Conservation (phyloP, 352 stramenopile species). For the Phytophthora uliginosa region DNA sequence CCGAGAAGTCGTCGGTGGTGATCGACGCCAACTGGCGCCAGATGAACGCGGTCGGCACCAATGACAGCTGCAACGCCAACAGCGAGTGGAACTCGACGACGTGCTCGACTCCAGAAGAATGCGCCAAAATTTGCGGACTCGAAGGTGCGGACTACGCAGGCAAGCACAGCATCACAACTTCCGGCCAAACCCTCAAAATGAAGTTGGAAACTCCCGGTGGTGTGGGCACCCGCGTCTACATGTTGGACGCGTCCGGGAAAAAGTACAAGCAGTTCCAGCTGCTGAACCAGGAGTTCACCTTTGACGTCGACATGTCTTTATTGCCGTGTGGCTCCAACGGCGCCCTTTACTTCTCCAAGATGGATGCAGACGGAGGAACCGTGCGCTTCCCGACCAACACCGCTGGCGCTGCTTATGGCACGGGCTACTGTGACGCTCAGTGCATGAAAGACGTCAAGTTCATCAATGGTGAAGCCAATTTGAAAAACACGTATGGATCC, state of each 20-base stretch:
- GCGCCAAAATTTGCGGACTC: conserved; percentile 1
- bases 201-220: neutral
- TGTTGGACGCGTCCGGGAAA: neutral
- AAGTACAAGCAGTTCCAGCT: conserved; percentile 7
- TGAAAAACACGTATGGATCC: neutral
- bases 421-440: neutral
- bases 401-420: conserved; percentile 1
- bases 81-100: conserved; percentile 1
- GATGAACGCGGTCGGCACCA: neutral
- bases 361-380: neutral
- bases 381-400: neutral
- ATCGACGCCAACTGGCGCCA: neutral
- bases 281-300: conserved; percentile 4
- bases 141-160: conserved; percentile 1
- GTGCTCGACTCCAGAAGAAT: neutral
- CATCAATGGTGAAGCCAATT: neutral
- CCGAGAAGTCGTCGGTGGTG: neutral
- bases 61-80: neutral
- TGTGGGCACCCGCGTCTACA: neutral
- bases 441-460: conserved; percentile 4
- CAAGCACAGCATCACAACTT: conserved; percentile 3
- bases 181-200: neutral
- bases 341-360: conserved; percentile 1
- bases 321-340: conserved; percentile 2
- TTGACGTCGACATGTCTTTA: conserved; percentile 1